A percentile compares a stretch with the other conserved stretches of the same genome.
phyloP scores from a whole-genome alignment of 1,139 yeast species.

The Candida sp. region DNA sequence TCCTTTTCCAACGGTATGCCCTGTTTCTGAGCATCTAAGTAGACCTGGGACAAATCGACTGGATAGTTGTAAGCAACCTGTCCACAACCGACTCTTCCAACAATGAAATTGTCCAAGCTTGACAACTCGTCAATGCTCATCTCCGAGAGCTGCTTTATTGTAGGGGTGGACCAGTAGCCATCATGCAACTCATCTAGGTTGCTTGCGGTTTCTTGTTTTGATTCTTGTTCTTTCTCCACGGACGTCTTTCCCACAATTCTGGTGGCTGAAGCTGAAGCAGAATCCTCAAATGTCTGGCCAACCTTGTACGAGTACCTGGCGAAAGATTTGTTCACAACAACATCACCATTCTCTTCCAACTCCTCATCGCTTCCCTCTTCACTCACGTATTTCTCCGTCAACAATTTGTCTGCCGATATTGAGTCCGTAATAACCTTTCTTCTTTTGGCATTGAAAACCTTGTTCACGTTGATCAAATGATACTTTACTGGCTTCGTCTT shows the following conservation, averaged over 20 bases:
- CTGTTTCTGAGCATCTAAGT: slow-evolving; percentile 34
- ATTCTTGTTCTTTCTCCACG: slow-evolving; percentile 6
- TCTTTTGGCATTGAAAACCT: slow-evolving; percentile 38
- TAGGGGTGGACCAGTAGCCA: slow-evolving; percentile 86
- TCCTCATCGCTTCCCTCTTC: slow-evolving; percentile 26
- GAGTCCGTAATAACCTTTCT: slow-evolving; percentile 30
- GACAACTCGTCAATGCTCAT: slow-evolving; percentile 56
- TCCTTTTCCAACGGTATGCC: slow-evolving; percentile 25
- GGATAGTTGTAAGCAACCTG: slow-evolving; percentile 74
- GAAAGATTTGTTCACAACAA: slow-evolving; percentile 8
- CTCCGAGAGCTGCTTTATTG: slow-evolving; percentile 55
- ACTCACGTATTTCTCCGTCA: slow-evolving; percentile 18
- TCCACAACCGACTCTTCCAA: slow-evolving; percentile 71
- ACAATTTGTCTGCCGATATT: slow-evolving; percentile 19
- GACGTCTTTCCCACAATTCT: slow-evolving; percentile 1
- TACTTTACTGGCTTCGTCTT: slow-evolving; percentile 47
- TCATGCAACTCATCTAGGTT: slow-evolving; percentile 19
- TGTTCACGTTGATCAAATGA: slow-evolving; percentile 49
- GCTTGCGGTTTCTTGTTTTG: slow-evolving; percentile 11
- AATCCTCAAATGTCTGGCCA: slow-evolving; percentile 6
- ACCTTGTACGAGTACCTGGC: slow-evolving; percentile 21
- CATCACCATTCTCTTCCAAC: slow-evolving; percentile 21
- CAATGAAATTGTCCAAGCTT: slow-evolving; percentile 66
- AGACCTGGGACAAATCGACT: slow-evolving; percentile 64
- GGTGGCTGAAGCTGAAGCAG: slow-evolving; percentile 4